A percentile compares a stretch with the other conserved stretches of the same genome.
Evolutionary conservation across 805 yeast genomes (phyloP).

Genomic region (Barnettozyma californica): DNA sequence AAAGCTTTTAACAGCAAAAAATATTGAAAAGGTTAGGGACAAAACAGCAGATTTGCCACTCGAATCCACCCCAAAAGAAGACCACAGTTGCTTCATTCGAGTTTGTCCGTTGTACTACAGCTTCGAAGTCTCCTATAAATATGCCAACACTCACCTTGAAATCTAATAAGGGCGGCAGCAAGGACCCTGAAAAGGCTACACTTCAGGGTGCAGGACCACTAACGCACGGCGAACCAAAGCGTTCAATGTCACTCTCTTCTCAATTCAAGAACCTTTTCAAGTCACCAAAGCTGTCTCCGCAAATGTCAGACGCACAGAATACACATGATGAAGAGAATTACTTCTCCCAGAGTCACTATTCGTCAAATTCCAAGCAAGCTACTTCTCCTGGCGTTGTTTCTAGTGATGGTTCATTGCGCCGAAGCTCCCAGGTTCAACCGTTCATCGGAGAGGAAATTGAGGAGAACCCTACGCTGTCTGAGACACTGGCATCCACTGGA

Average conservation of each 20-base stretch:
- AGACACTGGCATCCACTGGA: conserved; percentile 2
- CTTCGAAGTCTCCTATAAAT: not conserved
- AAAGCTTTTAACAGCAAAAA: not conserved
- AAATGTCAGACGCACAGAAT: not conserved
- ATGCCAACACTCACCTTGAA: not conserved
- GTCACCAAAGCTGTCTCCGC: not conserved
- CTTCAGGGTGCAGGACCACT: not conserved
- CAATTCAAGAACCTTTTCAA: conserved; percentile 2
- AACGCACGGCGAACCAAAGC: not conserved
- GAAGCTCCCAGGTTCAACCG: not conserved
- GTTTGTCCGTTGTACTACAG: not conserved
- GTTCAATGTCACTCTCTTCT: not conserved
- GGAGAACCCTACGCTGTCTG: not conserved
- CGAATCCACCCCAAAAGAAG: not conserved
- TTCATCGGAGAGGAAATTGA: not conserved
- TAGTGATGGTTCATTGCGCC: not conserved
- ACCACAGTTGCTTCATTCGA: not conserved
- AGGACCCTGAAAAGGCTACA: conserved; percentile 1
- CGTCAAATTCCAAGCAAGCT: not conserved
- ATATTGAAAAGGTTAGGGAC: not conserved
- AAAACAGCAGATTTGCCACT: not conserved
- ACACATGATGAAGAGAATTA: not conserved
- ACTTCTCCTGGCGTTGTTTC: not conserved
- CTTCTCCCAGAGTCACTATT: not conserved
- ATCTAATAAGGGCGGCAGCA: not conserved